These are phyloP conservation scores for Strobilomyces dryophilus DNA, from an alignment of 768 basidiomycete species.

Conservation along the genomic window DNA sequence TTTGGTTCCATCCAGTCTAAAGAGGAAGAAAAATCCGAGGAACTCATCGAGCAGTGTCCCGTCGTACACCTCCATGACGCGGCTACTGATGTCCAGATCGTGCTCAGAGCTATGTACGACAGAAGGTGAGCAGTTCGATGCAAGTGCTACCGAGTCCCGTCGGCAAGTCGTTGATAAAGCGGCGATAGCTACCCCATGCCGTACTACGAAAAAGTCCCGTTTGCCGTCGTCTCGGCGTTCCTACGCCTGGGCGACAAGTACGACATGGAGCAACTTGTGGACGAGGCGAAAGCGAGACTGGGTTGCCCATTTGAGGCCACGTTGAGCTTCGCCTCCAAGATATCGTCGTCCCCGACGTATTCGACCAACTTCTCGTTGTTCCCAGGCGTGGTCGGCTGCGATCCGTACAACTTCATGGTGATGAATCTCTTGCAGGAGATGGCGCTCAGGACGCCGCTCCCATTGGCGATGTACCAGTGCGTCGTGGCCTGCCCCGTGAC, in stretches of 20 bases:
- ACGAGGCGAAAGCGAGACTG: constrained; percentile 10
- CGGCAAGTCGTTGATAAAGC: no score
- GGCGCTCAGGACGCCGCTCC: constrained; percentile 5
- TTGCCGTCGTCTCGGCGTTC: constrained; percentile 8
- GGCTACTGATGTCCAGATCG: constrained; percentile 7
- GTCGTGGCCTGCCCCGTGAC: constrained; percentile 1
- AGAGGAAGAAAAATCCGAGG: not conserved
- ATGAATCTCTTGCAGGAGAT: constrained; percentile 15
- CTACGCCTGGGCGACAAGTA: constrained; percentile 25
- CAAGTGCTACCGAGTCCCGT: no score
- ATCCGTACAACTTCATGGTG: constrained; percentile 14
- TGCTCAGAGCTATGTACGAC: constrained; percentile 21
- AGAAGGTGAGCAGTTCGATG: constrained; percentile 6
- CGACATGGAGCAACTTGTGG: constrained; percentile 6
- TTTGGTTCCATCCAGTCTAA: constrained; percentile 12
- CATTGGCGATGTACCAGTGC: constrained; percentile 14
- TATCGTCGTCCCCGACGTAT: not conserved
- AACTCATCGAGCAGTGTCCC: constrained; percentile 19
- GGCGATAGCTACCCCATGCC: constrained; percentile 9
- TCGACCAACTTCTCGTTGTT: not conserved
- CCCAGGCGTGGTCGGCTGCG: not conserved
- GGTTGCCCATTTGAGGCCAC: not conserved
- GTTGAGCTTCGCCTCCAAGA: not conserved
- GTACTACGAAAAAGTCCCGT: constrained; percentile 2
- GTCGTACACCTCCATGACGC: constrained; percentile 14